phyloP scores from a whole-genome alignment of 768 basidiomycete genomes.

The Podaxis rugospora region DNA sequence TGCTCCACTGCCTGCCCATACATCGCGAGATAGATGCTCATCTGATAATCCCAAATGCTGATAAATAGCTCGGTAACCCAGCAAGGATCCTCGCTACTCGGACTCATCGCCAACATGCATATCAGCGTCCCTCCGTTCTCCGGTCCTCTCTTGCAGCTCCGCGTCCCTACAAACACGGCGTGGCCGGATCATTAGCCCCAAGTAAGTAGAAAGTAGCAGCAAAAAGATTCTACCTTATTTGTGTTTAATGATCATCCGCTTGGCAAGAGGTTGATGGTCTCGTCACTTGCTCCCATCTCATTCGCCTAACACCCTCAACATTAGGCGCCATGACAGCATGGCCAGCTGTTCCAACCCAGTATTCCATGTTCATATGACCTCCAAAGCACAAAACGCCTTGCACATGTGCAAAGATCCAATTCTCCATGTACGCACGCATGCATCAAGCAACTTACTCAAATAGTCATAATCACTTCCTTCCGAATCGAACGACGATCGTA shows the following conservation, averaged over 20 bases:
- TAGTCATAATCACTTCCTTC: not conserved
- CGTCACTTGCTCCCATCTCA: not conserved
- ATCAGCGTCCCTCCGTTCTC: not conserved
- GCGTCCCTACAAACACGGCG: not conserved
- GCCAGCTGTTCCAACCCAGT: not conserved
- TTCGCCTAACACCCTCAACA: not conserved
- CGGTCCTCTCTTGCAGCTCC: not conserved
- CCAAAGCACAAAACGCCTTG: not conserved
- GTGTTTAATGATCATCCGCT: too few species aligned
- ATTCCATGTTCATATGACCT: not conserved
- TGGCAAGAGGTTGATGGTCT: too few species aligned
- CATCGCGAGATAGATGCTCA: not conserved
- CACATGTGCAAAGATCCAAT: not conserved
- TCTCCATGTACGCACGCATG: not conserved
- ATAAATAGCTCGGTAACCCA: not conserved
- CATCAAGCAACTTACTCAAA: not conserved
- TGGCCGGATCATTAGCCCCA: not conserved
- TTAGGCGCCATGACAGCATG: not conserved
- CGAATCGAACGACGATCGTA: not conserved
- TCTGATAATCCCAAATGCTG: not conserved
- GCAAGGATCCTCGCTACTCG: not conserved
- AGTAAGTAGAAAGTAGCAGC: too few species aligned
- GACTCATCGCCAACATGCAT: not conserved
- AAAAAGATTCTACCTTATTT: too few species aligned
- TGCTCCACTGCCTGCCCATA: not conserved